A percentile compares a stretch with the other conserved stretches of the same genome.
phyloP scores from a whole-genome alignment of 495 filamentous ascomycete species.

The Neurospora discreta region DNA sequence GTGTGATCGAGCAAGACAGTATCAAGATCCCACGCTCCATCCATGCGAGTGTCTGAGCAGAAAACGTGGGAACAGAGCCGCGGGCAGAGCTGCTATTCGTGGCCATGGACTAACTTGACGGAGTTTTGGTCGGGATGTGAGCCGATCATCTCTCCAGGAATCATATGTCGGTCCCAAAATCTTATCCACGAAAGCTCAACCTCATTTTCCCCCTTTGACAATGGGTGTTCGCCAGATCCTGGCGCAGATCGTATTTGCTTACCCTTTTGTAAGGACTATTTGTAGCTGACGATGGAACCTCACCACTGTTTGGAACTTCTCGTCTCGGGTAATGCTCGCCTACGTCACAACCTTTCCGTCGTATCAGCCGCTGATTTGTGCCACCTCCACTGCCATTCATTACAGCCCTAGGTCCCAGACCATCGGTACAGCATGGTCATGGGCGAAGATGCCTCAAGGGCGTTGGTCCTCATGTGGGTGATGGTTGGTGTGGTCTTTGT shows the following conservation, averaged over 20 bases:
- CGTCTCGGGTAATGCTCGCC: neutral
- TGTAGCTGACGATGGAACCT: neutral
- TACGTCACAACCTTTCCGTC: neutral
- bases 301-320: neutral
- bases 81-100: neutral
- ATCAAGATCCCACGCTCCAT: neutral
- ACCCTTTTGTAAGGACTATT: neutral
- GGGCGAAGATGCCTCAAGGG: slow-evolving; percentile 3
- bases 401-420: neutral
- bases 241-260: neutral
- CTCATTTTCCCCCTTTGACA: neutral
- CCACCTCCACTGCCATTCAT: neutral
- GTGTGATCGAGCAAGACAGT: neutral
- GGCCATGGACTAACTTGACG: neutral
- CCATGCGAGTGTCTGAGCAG: neutral
- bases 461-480: slow-evolving; percentile 17
- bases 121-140: neutral
- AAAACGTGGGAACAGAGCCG: neutral
- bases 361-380: neutral
- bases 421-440: neutral
- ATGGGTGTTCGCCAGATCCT: neutral
- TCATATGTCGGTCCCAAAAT: neutral
- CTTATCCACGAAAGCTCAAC: neutral
- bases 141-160: neutral
- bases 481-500: slow-evolving; percentile 7